phyloP scores from a whole-genome alignment of 2,329 filamentous ascomycete genomes.

The Elsinoe batatas region DNA sequence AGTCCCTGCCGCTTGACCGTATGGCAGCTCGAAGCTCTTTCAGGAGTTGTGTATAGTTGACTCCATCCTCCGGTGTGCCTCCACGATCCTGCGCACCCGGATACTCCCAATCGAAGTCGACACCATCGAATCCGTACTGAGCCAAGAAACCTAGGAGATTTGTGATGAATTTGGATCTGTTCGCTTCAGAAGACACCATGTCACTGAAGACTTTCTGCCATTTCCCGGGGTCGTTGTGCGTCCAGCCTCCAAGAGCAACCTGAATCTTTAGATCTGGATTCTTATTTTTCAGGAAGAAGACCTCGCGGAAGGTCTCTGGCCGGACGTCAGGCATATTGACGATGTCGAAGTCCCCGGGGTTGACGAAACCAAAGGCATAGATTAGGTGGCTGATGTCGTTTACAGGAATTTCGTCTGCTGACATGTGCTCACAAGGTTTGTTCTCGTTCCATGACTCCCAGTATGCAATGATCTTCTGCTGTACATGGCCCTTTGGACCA shows the following conservation, averaged over 20 bases:
- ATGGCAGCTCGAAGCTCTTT: conserved; percentile 29
- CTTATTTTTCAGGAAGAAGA: conserved; percentile 10
- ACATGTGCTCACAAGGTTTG: conserved; percentile 13
- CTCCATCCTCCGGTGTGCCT: conserved; percentile 29
- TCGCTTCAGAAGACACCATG: conserved; percentile 12
- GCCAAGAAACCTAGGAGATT: conserved; percentile 16
- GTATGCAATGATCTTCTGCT: conserved; percentile 16
- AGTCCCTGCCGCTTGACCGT: conserved; percentile 21
- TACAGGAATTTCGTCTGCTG: conserved; percentile 5
- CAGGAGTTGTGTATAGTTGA: conserved; percentile 30
- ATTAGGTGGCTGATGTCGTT: conserved; percentile 16
- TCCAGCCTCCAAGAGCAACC: conserved; percentile 16
- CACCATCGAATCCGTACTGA: conserved; percentile 18
- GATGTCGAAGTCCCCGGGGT: too few relatives aligned
- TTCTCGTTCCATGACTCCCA: conserved; percentile 18
- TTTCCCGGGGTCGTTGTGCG: conserved; percentile 2
- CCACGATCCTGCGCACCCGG: conserved; percentile 26
- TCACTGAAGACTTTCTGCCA: neutral
- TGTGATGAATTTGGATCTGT: conserved; percentile 14
- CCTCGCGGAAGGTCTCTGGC: neutral
- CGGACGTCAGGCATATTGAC: too few relatives aligned
- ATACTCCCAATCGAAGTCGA: conserved; percentile 20
- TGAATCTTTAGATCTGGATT: conserved; percentile 12
- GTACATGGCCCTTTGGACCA: neutral
- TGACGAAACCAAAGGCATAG: neutral